Evolutionary conservation across 495 filamentous ascomycete species (phyloP).

Genomic region (Hyaloscypha hepaticicola): DNA sequence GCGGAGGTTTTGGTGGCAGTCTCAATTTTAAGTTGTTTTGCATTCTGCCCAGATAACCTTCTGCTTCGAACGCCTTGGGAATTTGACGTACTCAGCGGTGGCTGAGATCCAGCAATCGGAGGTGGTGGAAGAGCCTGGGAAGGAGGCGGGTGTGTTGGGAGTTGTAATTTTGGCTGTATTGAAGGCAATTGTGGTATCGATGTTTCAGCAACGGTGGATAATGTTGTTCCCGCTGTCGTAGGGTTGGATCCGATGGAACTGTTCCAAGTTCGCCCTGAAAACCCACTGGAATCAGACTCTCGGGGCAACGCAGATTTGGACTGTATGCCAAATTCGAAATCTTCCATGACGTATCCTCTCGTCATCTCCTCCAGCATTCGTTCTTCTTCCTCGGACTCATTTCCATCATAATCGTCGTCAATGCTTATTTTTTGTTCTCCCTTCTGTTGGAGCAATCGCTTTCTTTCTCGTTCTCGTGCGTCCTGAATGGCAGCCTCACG

Average conservation of each 20-base stretch:
- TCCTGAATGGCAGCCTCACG: constrained; percentile 59
- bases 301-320: constrained; percentile 77
- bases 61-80: constrained; percentile 69
- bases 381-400: constrained; percentile 89
- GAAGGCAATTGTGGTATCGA: constrained; percentile 30
- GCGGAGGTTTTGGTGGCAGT: constrained; percentile 50
- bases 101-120: constrained; percentile 31
- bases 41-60: constrained; percentile 75
- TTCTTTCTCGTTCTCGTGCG: constrained; percentile 31
- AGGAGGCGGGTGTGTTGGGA: constrained; percentile 40
- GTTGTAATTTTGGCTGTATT: constrained; percentile 18
- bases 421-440: constrained; percentile 33
- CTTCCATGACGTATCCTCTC: constrained; percentile 79
- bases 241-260: constrained; percentile 80
- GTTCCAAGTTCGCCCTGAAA: constrained; percentile 83
- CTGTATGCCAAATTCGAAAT: constrained; percentile 76
- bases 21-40: constrained; percentile 87
- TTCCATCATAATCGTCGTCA: constrained; percentile 55
- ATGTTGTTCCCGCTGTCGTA: constrained; percentile 65
- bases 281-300: constrained; percentile 84
- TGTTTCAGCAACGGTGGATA: constrained; percentile 78
- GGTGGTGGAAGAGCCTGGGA: constrained; percentile 44
- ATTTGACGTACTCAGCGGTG: constrained; percentile 32
- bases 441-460: constrained; percentile 39
- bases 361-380: constrained; percentile 92